Conservation (phyloP, 2,329 filamentous ascomycete species). For the Hymenoscyphus scutula region DNA sequence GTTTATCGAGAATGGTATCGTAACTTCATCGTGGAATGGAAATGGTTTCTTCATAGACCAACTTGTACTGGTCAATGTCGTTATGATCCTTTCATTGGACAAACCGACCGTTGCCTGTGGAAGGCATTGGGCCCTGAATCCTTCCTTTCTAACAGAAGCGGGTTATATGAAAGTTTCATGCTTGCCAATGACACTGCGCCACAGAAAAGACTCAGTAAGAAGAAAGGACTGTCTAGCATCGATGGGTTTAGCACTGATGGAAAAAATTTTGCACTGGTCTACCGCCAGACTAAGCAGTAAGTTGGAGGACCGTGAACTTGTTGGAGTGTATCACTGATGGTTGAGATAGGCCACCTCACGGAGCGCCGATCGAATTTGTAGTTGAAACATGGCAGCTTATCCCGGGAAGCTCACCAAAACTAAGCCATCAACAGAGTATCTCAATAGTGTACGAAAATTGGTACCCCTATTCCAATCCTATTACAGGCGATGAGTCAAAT, state of each 20-base stretch:
- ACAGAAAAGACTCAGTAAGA: neutral
- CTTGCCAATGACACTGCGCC: neutral
- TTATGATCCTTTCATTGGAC: neutral
- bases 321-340: neutral
- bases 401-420: neutral
- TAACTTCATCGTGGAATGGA: too few species aligned
- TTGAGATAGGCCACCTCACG: neutral
- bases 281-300: neutral
- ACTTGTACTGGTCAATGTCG: neutral
- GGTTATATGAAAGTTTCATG: constrained; percentile 4
- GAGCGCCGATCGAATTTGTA: neutral
- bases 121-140: neutral
- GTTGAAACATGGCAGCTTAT: neutral
- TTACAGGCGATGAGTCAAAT: neutral
- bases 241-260: constrained; percentile 6
- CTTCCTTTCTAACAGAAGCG: neutral
- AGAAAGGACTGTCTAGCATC: neutral
- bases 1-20: too few species aligned
- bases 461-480: neutral
- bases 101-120: constrained; percentile 3
- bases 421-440: neutral
- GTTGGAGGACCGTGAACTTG: neutral
- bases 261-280: neutral
- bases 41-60: too few species aligned
- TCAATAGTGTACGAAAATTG: neutral